Base-by-base conservation (phyloP, 2,329 filamentous ascomycete genomes). In the Corynespora cassiicola region DNA sequence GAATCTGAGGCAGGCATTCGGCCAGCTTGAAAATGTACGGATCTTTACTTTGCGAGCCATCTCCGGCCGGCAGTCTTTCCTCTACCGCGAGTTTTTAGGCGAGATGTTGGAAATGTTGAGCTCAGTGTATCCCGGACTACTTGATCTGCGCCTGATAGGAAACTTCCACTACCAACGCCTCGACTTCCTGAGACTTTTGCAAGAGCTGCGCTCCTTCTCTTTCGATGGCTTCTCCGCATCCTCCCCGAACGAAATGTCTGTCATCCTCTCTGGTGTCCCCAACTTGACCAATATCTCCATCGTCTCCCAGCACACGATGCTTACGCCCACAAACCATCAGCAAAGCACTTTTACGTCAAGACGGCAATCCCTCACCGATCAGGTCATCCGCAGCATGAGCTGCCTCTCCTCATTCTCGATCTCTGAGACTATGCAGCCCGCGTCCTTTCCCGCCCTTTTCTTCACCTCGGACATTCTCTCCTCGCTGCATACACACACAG, bases 161-260 rank as follows among this genome's bases (percentile, higher is more conserved):
- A 55, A 59, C 15, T 39, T 57, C 18, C 52, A 55, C 21, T 41
- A 59, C 12, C 57, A 61, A 29, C 43, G 32, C 10, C 31, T 66
- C 2, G 15, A 21, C 0, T 62, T 61, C 22, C 24, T 65, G 9
- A 30, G 34, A 2, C 28, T 28, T 0, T 35, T 66, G 4, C 26
- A 21, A 15, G 11, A 35, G 5, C 33, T 66, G 10, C 38, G 43
- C 7, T 50, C 50, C 11, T 47, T 66, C 22, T 52, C 56, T 3
- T 63, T 63, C 34, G 51, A 59, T 38, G 60, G 60, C 8, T 58
- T 58, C 23, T 58, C 54, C 11, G 42, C 47, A 2, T 47, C 54
- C 2, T 41, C 46, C 11, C 35, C 52, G 7, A 37, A 15, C 5
- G 46, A 57, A 9, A 56, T 54, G 6, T 49, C 50, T 5, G 27